These are phyloP conservation scores for Myrica gale DNA, from an alignment of 306 rosid species.

Conservation along the genomic window DNA sequence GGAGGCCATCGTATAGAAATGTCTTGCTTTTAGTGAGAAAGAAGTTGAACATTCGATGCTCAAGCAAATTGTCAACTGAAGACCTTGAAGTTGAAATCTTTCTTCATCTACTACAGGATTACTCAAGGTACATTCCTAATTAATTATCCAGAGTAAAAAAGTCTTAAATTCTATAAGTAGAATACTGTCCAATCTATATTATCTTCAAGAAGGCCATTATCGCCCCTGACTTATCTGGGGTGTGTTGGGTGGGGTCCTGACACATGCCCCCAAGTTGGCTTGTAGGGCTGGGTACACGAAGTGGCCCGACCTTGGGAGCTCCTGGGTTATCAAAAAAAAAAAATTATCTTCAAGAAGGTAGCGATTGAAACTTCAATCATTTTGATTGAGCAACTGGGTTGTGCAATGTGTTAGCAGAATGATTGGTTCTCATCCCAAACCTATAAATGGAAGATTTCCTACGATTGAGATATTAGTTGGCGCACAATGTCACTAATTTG, in stretches of 20 bases:
- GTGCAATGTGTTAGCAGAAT: not conserved
- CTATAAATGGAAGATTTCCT: not conserved
- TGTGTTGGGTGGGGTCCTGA: too few species aligned
- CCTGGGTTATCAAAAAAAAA: too few species aligned
- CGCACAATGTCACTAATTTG: too few species aligned
- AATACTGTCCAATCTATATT: not conserved
- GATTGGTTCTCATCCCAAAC: not conserved
- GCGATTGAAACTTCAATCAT: not conserved
- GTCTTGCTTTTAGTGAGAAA: slow-evolving; percentile 76
- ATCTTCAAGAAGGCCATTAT: not conserved
- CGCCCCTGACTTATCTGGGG: too few species aligned
- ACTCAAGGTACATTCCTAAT: slow-evolving; percentile 44
- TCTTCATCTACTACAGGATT: slow-evolving; percentile 72
- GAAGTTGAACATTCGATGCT: slow-evolving; percentile 68
- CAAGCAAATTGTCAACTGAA: slow-evolving; percentile 63
- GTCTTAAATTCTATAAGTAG: not conserved
- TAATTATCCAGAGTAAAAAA: not conserved
- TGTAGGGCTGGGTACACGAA: too few species aligned
- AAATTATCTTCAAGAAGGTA: not conserved
- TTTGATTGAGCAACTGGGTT: not conserved
- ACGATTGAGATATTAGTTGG: not conserved
- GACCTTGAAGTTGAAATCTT: slow-evolving; percentile 94
- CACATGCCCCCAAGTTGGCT: too few species aligned
- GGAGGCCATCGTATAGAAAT: slow-evolving; percentile 94
- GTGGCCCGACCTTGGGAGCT: too few species aligned